Percentiles rank a stretch among this genome's conserved stretches.
These are phyloP conservation scores for Baorangia bicolor DNA, from an alignment of 768 basidiomycete species.

Conservation along the genomic window DNA sequence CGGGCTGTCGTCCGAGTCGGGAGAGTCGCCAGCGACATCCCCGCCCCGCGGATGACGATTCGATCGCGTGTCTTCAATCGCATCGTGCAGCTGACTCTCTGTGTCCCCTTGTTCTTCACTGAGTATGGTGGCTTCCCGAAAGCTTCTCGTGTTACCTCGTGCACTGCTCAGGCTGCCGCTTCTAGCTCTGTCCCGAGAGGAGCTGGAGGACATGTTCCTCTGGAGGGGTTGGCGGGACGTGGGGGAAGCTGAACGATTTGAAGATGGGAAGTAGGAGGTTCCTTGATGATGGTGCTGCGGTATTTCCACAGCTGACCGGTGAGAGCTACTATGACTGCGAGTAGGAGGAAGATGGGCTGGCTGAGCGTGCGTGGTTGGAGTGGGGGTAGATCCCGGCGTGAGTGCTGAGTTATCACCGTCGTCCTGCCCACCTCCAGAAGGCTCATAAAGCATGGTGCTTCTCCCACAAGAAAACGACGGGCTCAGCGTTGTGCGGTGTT, in stretches of 20 bases:
- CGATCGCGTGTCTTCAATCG: conserved; percentile 27
- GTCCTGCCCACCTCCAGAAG: conserved; percentile 21
- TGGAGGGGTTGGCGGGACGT: conserved; percentile 43
- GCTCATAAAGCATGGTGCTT: conserved; percentile 15
- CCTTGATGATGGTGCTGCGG: conserved; percentile 64
- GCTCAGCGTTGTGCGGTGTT: background rate
- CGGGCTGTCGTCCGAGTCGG: conserved; percentile 40
- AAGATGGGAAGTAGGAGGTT: conserved; percentile 58
- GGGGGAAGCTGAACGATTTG: conserved; percentile 45
- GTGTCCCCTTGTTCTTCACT: conserved; percentile 56
- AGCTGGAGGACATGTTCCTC: conserved; percentile 52
- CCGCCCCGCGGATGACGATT: conserved; percentile 38
- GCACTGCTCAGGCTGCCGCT: conserved; percentile 66
- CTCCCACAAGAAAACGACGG: background rate
- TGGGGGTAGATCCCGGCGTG: conserved; percentile 42
- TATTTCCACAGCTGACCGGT: conserved; percentile 56
- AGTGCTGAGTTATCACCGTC: conserved; percentile 35
- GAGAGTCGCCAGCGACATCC: conserved; percentile 41
- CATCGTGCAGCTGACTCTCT: conserved; percentile 38
- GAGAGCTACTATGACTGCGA: conserved; percentile 53
- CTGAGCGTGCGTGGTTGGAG: conserved; percentile 31
- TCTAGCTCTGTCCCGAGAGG: conserved; percentile 48
- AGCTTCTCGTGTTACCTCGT: conserved; percentile 44
- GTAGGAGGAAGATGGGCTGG: conserved; percentile 40
- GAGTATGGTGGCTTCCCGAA: conserved; percentile 43